Evolutionary conservation across 129 eudicot genomes (phyloP), one percentile per base, ranked within the genome.

Genomic region (Erigeron canadensis): DNA sequence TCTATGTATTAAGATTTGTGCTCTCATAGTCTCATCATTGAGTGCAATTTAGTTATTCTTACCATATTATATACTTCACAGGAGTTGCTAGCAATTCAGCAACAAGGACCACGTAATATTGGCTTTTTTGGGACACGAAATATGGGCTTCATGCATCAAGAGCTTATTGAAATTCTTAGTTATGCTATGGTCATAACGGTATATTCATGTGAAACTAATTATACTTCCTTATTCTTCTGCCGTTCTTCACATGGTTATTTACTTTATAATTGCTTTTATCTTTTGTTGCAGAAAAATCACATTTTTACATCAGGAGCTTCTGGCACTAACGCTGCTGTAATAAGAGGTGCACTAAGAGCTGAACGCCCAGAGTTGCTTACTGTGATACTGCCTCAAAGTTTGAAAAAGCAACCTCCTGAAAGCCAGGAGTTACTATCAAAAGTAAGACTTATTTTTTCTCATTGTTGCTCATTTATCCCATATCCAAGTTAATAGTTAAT

Each of bases 91-190:
- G 98, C 98, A 58, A 94, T 94, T 63, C 98, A 94, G 73, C 98
- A 94, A 80, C 92, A 89, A 94, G 98, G 98, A 42, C 98, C 98
- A 63, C 76, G 98, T 58, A 55, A 85, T 42, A 94, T 94, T 63
- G 98, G 98, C 22, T 94, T 94, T 73, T 94, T 94, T 62, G 98
- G 98, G 79, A 94, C 98, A 37, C 73, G 98, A 42, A 94, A 94
- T 77, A 94, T 94, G 98, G 98, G 95, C 41, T 94, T 94, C 84
- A 94, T 94, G 98, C 98, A 94, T 83, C 98, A 94, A 75, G 96
- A 94, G 83, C 98, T 94, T 57, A 94, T 94, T 82, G 96, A 94
- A 86, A 89, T 94, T 70, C 96, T 94, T 42, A 94, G 98, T 82
- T 94, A 89, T 80, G 98, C 98, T 18, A 81, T 94, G 92, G 98